Base-by-base conservation (phyloP, 805 yeast species). In the Yarrowia bubula region DNA sequence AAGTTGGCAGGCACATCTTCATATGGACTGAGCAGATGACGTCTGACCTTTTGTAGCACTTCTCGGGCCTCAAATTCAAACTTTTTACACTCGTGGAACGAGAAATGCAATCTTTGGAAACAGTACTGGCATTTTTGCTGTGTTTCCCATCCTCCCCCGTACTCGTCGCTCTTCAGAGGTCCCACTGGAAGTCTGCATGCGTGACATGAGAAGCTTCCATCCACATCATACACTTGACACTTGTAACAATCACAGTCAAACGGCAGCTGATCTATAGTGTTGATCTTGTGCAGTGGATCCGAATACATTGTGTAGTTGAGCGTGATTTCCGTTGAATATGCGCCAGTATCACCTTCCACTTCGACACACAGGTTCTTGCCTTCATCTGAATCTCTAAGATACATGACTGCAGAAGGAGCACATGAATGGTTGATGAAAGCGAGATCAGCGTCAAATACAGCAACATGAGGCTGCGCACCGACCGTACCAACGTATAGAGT, bases 201-300 rank as follows among this genome's bases (percentile, higher is more conserved):
- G 10, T 55, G 61, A 15, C 61, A 55, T 28, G 61, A 55, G 38
- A 39, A 55, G 38, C 61, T 38, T 28, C 61, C 61, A 4, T 55
- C 61, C 11, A 55, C 61, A 15, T 55, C 61, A 28, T 55, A 55
- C 4, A 55, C 38, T 15, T 13, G 31, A 38, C 61, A 55, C 47
- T 55, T 55, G 61, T 55, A 55, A n/a, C 61, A 55, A n/a, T 55
- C 61, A 9, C 61, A 55, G 14, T 55, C 18, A 11, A 55, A 55
- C 8, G 61, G 61, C 5, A 55, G 31, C n/a, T 37, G 28, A 14
- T 38, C 61, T 8, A 55, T 31, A 31, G 61, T 55, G 38, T 55
- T 55, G 46, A 55, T 55, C 38, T 41, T 38, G 32, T 55, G 61
- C 47, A 55, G n/a, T 7, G 61, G 61, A 17, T 55, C 61, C 15